Evolutionary conservation across 176 grass and related monocot genomes (phyloP).

Genomic region (Oryza nivara): DNA sequence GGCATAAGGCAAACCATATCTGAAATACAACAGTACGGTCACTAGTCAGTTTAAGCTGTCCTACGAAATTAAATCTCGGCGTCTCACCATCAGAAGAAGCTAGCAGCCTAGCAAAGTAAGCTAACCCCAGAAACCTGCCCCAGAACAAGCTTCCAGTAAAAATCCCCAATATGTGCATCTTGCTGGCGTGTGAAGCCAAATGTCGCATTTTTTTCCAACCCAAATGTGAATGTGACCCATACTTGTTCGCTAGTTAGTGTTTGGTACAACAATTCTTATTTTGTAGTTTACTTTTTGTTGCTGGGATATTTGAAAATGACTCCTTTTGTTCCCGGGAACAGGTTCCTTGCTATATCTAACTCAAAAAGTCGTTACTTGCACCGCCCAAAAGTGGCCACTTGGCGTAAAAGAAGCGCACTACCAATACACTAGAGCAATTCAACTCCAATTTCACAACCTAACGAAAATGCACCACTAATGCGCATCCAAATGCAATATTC

Average conservation of each 20-base stretch:
- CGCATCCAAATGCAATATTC: background rate
- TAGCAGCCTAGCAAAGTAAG: constrained; percentile 7
- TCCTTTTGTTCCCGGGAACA: background rate
- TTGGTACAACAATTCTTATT: background rate
- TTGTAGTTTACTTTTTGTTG: background rate
- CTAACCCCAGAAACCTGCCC: background rate
- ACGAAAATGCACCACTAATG: background rate
- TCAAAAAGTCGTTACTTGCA: background rate
- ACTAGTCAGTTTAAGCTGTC: constrained; percentile 18
- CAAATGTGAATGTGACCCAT: background rate
- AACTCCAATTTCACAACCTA: constrained; percentile 21
- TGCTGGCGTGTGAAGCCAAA: constrained; percentile 5
- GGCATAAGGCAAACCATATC: constrained; percentile 85
- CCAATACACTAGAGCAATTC: constrained; percentile 12
- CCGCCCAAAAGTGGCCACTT: constrained; percentile 27
- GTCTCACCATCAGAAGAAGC: background rate
- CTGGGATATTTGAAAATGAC: constrained; percentile 26
- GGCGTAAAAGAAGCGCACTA: constrained; percentile 21
- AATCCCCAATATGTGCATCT: background rate
- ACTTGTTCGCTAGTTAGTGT: constrained; percentile 34
- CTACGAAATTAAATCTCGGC: background rate
- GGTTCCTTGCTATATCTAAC: background rate
- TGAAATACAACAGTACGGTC: constrained; percentile 30
- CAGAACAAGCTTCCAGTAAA: no score
- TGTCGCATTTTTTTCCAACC: background rate